Evolutionary conservation across 1,284 basidiomycete species (phyloP), one percentile per base, ranked within the genome.

Genomic region (Kalmanozyma brasiliensis): DNA sequence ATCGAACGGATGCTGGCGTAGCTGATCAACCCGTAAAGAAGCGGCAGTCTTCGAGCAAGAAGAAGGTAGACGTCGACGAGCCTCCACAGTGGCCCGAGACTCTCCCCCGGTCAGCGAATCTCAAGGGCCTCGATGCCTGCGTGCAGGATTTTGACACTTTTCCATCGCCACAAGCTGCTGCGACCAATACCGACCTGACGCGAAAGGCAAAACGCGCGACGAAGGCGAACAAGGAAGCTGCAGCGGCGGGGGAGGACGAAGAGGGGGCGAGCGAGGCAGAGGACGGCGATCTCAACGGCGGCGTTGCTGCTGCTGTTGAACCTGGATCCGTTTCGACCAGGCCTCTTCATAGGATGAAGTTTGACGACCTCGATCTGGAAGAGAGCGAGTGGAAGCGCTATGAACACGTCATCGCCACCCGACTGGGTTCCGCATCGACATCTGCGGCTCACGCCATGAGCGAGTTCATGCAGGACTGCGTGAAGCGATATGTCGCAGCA

Each of bases 51-150:
- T 30, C 59, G 24, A 64, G 29, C 44, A 63, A 49, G 51, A 49
- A 52, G 40, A 52, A 52, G 14, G 19, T 22, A 6, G 38, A 48
- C 5, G 44, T 23, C 2, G 40, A 44, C 1, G 47, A 46, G n/a
- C 33, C 33, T 16, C 49, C 52, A 8, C 52, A 40, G 20, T 65
- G 67, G 62, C 40, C 51, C 9, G 67, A 70, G 20, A 37, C 47
- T n/a, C 43, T 70, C 3, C 62, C 67, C 2, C 33, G 37, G 14
- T 32, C 43, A 9, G 61, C 62, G n/a, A 65, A 58, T 29, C 26
- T 70, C 17, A 70, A 70, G 32, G 62, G 56, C 0, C 47, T 70
- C 33, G 58, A 60, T 49, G 66, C 66, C 8, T 60, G 66, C 42
- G 35, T 63, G 9, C 60, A 59, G 16, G 66, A 69, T 30, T 64